These are phyloP conservation scores for Curvularia hawaiiensis DNA, from an alignment of 2,329 filamentous ascomycete species.

Conservation along the genomic window DNA sequence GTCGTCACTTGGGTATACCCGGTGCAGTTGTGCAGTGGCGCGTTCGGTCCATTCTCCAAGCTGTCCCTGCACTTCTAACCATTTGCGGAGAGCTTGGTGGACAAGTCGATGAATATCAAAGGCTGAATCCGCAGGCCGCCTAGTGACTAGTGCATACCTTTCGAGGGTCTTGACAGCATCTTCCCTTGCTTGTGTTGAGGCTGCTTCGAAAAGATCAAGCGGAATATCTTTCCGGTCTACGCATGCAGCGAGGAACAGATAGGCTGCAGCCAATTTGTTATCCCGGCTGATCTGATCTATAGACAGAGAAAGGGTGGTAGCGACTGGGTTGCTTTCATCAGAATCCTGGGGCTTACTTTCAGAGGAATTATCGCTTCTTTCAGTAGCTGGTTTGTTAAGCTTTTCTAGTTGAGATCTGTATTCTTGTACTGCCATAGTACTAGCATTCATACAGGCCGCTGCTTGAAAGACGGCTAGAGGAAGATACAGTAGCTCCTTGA, in stretches of 20 bases:
- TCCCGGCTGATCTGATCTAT: not conserved
- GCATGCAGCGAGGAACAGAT: not conserved
- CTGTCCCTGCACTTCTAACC: conserved; percentile 10
- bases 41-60: conserved; percentile 14
- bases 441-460: not conserved
- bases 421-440: conserved; percentile 24
- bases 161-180: not conserved
- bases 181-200: not conserved
- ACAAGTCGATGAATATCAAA: conserved; percentile 4
- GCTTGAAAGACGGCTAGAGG: not conserved
- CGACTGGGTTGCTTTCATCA: not conserved
- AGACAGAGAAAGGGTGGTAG: not conserved
- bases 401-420: conserved; percentile 17
- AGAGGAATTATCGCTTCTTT: conserved; percentile 43
- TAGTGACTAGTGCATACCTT: not conserved
- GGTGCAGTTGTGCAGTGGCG: conserved; percentile 15
- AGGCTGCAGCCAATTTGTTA: not conserved
- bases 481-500: conserved; percentile 15
- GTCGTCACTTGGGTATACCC: conserved; percentile 23
- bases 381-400: not conserved
- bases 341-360: conserved; percentile 24
- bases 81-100: conserved; percentile 13
- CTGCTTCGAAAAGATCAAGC: not conserved
- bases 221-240: not conserved
- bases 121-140: not conserved